Percentiles rank a stretch among this genome's conserved stretches.
These are phyloP conservation scores for Kodamaea laetipori DNA, from an alignment of 805 yeast species.

Conservation along the genomic window DNA sequence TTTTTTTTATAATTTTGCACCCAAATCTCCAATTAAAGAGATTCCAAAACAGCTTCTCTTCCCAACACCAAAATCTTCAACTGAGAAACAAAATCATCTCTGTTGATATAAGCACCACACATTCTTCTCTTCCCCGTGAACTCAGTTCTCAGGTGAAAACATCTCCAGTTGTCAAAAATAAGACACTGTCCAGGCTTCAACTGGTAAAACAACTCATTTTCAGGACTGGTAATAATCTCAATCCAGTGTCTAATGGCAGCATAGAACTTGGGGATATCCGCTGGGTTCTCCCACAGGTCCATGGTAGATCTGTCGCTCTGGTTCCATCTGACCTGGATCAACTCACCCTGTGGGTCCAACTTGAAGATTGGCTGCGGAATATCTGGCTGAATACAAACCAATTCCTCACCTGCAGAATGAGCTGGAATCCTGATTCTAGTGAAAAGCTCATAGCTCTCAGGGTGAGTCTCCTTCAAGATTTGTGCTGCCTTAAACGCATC, in stretches of 20 bases:
- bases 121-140: conserved; percentile 67
- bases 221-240: conserved; percentile 48
- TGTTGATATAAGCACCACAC: conserved; percentile 72
- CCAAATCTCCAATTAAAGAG: conserved; percentile 8
- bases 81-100: conserved; percentile 60
- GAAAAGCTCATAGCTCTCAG: conserved; percentile 54
- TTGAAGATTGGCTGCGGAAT: conserved; percentile 59
- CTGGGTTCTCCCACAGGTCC: conserved; percentile 50
- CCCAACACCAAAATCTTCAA: conserved; percentile 50
- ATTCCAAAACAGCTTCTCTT: conserved; percentile 46
- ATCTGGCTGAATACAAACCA: conserved; percentile 60
- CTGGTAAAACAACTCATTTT: conserved; percentile 55
- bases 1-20: too few species aligned
- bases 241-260: conserved; percentile 61
- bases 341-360: conserved; percentile 50
- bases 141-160: conserved; percentile 66
- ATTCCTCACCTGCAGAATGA: conserved; percentile 73
- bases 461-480: conserved; percentile 46
- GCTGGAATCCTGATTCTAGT: conserved; percentile 58
- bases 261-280: conserved; percentile 55
- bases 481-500: conserved; percentile 67
- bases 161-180: conserved; percentile 74
- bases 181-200: conserved; percentile 66
- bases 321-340: conserved; percentile 70
- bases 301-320: conserved; percentile 67